Base-by-base conservation (phyloP, 176 grass and related monocot species). In the Oryza glaberrima region DNA sequence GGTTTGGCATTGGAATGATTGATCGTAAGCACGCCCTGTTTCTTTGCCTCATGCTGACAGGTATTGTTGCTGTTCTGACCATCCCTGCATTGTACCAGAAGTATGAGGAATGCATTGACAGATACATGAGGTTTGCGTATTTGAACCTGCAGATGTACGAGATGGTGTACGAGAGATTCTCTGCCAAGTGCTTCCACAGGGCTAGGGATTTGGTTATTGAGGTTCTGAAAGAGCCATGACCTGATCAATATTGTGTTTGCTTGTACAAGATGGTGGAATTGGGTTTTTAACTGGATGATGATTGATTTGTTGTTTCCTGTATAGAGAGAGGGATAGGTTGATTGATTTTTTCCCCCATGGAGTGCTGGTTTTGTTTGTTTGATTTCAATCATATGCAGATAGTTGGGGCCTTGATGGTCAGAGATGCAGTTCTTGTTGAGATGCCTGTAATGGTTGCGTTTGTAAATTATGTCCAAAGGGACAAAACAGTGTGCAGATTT, bases 1-100 rank as follows among this genome's bases (percentile, higher is more conserved):
- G 14, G 0, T 67, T 11, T 1, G 15, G 5, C 10, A 25, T 47
- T 35, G 0, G 9, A 76, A 20, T 76, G 7, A 3, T n/a, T 76
- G 1, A 56, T 56, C n/a, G 3, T 20, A 34, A 56, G 73, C 13
- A 8, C 40, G 1, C 17, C 2, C 12, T 80, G 75, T 63, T 84
- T 81, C 6, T 22, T 70, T 58, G 77, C 69, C 68, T 85, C 35
- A 71, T 91, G 38, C 1, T 22, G 8, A 11, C 81, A 96, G 94
- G 78, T 79, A n/a, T 86, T 44, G 54, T 95, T 0, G 72, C 77
- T 69, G 52, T 75, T 41, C 91, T 98, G 9, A 90, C 86, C 47
- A 67, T 98, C 56, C 96, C 96, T 13, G 89, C 87, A 36, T 45
- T 95, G 47, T 98, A 95, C 78, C 48, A 87, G 77, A 95, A 83